Base-by-base conservation (phyloP, 768 basidiomycete species). In the Clavaria fumosa region DNA sequence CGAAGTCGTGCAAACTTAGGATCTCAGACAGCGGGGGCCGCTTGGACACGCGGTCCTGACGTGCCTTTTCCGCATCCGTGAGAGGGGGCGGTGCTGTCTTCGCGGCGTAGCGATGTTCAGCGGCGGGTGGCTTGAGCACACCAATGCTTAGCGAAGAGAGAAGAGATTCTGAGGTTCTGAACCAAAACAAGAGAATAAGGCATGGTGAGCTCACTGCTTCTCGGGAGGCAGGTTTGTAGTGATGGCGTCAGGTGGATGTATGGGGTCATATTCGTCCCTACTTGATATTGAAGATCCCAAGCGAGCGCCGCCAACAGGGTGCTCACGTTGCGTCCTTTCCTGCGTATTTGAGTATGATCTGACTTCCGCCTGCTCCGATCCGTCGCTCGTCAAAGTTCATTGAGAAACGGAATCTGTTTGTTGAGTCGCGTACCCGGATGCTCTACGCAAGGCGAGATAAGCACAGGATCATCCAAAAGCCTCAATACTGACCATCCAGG, bases 1-100 rank as follows among this genome's bases (percentile, higher is more conserved):
- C 91, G 49, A 96, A 95, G 55, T 97, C 91, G 55, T 96, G 90
- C 50, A 97, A 56, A 49, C 81, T 91, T 20, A 96, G 62, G 36
- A 93, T 76, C 54, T 83, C 81, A 33, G 68, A 68, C 10, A 95
- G 63, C 0, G 74, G 65, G 6, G 89, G 88, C 36, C 81, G 67
- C 17, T 70, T 65, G 11, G 64, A 58, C 18, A 79, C 51, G 14
- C 79, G 68, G 9, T 66, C 63, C 47, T 73, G 70, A 3, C 83
- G 73, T 3, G 64, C 71, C 50, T 72, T 78, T 52, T 91, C 83
- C 41, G 69, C 72, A 18, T 75, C 69, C n/a, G n/a, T n/a, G n/a
- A n/a, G n/a, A n/a, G n/a, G n/a, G n/a, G n/a, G n/a, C n/a, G n/a
- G n/a, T n/a, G n/a, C n/a, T n/a, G n/a, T n/a, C n/a, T n/a, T n/a